These are phyloP conservation scores for Phytophthora palmivora DNA, from an alignment of 352 stramenopile species.

Conservation along the genomic window DNA sequence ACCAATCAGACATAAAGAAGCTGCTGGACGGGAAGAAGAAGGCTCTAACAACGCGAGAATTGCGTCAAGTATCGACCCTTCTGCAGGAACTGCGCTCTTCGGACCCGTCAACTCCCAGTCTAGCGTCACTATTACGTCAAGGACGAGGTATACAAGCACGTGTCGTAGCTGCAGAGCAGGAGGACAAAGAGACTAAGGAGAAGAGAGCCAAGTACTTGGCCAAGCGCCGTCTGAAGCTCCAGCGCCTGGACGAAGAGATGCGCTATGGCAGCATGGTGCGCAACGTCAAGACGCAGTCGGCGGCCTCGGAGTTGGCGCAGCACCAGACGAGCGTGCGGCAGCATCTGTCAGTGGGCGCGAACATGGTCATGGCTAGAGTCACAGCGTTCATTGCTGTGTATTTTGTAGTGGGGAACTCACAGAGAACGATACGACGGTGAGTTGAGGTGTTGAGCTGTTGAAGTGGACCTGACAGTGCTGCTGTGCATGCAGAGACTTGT, in stretches of 20 bases:
- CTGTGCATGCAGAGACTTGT: slow-evolving; percentile 58
- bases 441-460: slow-evolving; percentile 1
- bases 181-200: slow-evolving; percentile 15
- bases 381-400: slow-evolving; percentile 86
- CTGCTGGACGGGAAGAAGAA: slow-evolving; percentile 18
- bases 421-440: slow-evolving; percentile 80
- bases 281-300: slow-evolving; percentile 69
- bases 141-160: slow-evolving; percentile 13
- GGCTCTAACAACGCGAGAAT: slow-evolving; percentile 24
- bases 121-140: slow-evolving; percentile 36
- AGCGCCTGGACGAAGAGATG: slow-evolving; percentile 84
- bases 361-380: slow-evolving; percentile 86
- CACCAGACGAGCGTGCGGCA: slow-evolving; percentile 75
- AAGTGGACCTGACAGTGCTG: slow-evolving; percentile 15
- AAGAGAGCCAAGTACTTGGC: slow-evolving; percentile 48
- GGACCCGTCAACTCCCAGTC: slow-evolving; percentile 32
- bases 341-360: slow-evolving; percentile 84
- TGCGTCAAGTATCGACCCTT: slow-evolving; percentile 33
- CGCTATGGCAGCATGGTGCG: slow-evolving; percentile 76
- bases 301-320: slow-evolving; percentile 51
- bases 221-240: slow-evolving; percentile 64
- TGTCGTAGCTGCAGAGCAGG: slow-evolving; percentile 6
- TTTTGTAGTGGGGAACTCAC: slow-evolving; percentile 73
- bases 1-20: slow-evolving; percentile 20
- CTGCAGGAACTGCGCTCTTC: slow-evolving; percentile 26